Conservation (phyloP, 2,329 filamentous ascomycete species). For the Aspergillus fumigatus region DNA sequence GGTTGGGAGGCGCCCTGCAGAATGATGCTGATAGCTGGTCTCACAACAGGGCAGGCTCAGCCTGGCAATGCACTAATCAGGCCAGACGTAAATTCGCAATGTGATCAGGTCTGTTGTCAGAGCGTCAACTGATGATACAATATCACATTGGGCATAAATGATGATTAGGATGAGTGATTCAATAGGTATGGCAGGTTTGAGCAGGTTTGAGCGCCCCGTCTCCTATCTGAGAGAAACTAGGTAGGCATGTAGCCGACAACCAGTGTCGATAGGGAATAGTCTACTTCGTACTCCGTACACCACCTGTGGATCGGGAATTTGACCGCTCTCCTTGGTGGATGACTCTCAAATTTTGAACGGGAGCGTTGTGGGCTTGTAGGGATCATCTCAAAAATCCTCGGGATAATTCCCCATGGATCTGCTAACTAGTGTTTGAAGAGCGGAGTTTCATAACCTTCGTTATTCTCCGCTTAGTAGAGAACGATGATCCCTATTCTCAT, state of each 20-base stretch:
- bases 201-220: neutral
- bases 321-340: neutral
- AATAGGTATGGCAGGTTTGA: neutral
- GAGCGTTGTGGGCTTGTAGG: neutral
- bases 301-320: neutral
- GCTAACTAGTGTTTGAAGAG: slow-evolving; percentile 14
- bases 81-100: neutral
- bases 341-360: neutral
- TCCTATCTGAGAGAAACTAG: neutral
- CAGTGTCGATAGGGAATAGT: neutral
- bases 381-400: neutral
- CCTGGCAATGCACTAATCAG: neutral
- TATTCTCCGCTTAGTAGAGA: slow-evolving; percentile 9
- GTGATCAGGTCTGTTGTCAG: neutral
- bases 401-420: slow-evolving; percentile 10
- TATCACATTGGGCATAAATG: neutral
- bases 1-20: slow-evolving; percentile 9
- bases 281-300: too few relatives aligned
- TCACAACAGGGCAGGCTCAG: neutral
- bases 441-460: slow-evolving; percentile 16
- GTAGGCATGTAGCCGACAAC: neutral
- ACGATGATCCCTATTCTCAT: slow-evolving; percentile 14
- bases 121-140: neutral
- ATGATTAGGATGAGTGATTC: neutral
- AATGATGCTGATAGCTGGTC: neutral